Evolutionary conservation across 2,329 filamentous ascomycete species (phyloP).

Genomic region (Talaromyces sp.): DNA sequence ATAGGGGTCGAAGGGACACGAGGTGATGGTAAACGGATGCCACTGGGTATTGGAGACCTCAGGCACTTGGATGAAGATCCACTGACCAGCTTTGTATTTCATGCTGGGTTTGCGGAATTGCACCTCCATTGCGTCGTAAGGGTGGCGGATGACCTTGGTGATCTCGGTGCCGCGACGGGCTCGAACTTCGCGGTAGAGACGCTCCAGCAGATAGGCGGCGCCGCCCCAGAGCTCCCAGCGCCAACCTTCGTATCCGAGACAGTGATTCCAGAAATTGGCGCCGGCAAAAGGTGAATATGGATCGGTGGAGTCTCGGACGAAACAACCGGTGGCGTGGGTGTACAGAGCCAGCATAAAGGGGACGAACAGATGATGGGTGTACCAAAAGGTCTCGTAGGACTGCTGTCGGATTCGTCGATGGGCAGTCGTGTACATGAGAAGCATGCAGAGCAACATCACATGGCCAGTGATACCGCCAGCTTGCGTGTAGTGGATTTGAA

Average conservation of each 20-base stretch:
- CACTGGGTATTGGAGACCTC: constrained; percentile 85
- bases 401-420: constrained; percentile 93
- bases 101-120: constrained; percentile 96
- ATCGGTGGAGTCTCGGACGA: constrained; percentile 74
- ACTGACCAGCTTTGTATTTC: constrained; percentile 97
- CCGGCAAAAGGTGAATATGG: constrained; percentile 81
- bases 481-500: constrained; percentile 88
- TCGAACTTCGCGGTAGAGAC: constrained; percentile 85
- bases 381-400: constrained; percentile 98
- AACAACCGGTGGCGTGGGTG: constrained; percentile 92
- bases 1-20: constrained; percentile 92
- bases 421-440: constrained; percentile 94
- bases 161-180: constrained; percentile 81
- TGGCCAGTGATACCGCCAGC: constrained; percentile 92
- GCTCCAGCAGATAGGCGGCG: constrained; percentile 78
- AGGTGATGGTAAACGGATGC: constrained; percentile 99
- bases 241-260: constrained; percentile 94
- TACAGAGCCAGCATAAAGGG: constrained; percentile 92
- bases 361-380: constrained; percentile 97
- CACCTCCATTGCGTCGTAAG: constrained; percentile 94
- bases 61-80: constrained; percentile 93
- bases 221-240: constrained; percentile 90
- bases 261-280: constrained; percentile 79
- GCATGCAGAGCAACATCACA: constrained; percentile 98
- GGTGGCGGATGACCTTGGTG: constrained; percentile 88